phyloP scores from a whole-genome alignment of 805 yeast genomes.

The Priceomyces haplophilus region DNA sequence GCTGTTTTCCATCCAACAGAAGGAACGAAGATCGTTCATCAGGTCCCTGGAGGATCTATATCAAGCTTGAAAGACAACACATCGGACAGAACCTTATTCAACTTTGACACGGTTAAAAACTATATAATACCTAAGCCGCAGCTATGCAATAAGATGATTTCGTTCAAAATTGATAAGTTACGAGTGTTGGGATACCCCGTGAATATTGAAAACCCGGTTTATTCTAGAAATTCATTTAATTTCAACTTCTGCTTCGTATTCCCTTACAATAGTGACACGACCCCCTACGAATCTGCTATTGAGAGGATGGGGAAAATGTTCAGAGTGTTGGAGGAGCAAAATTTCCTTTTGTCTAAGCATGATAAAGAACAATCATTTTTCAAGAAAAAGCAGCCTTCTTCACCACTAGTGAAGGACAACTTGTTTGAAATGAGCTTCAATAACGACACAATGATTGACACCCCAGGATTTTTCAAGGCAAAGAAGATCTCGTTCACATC shows the following conservation, averaged over 20 bases:
- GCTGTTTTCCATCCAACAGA: slow-evolving; percentile 93
- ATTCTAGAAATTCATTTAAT: slow-evolving; percentile 87
- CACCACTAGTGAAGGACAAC: slow-evolving; percentile 7
- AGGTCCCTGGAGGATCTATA: slow-evolving; percentile 79
- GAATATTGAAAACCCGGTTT: slow-evolving; percentile 65
- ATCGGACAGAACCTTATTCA: slow-evolving; percentile 40
- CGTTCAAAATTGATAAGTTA: slow-evolving; percentile 66
- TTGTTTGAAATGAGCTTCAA: slow-evolving; percentile 8
- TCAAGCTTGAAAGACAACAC: slow-evolving; percentile 26
- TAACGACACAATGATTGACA: slow-evolving; percentile 12
- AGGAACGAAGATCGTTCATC: slow-evolving; percentile 88
- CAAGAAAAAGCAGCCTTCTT: slow-evolving; percentile 18
- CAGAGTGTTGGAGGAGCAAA: slow-evolving; percentile 85
- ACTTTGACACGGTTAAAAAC: slow-evolving; percentile 83
- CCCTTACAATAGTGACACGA: slow-evolving; percentile 72
- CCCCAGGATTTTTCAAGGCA: slow-evolving; percentile 37
- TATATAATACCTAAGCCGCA: slow-evolving; percentile 93
- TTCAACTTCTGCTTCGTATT: slow-evolving; percentile 94
- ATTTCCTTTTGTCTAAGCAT: slow-evolving; percentile 61
- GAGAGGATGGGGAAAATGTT: slow-evolving; percentile 85
- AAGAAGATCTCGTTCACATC: slow-evolving; percentile 35
- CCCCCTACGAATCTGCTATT: slow-evolving; percentile 84
- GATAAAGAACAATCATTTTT: slow-evolving; percentile 42
- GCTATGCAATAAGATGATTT: slow-evolving; percentile 76
- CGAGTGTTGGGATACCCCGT: slow-evolving; percentile 88